A percentile compares a stretch with the other conserved stretches of the same genome.
Conservation (phyloP, 73 alveolate genomes). For the Symbiodinium pilosum region DNA sequence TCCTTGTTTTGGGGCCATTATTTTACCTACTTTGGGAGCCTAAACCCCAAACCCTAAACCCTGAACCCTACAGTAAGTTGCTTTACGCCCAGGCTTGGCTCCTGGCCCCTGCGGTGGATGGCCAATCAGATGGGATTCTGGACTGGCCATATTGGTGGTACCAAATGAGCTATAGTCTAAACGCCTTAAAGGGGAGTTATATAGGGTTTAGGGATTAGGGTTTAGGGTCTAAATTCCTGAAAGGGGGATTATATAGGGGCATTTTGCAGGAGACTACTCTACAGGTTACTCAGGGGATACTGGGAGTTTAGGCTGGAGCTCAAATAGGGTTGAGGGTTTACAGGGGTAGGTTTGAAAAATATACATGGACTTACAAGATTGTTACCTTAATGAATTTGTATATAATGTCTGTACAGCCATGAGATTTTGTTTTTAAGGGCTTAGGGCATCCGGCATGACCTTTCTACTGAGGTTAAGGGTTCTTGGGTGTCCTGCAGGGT, state of each 20-base stretch:
- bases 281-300: too few species aligned
- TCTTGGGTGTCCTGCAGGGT: not conserved
- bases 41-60: too few species aligned
- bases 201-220: not conserved
- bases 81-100: constrained; percentile 27
- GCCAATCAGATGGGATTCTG: constrained; percentile 92
- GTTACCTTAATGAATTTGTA: too few species aligned
- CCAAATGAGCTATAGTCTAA: not conserved
- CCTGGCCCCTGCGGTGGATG: constrained; percentile 91
- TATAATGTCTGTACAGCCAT: too few species aligned
- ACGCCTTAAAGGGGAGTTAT: not conserved
- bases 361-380: too few species aligned
- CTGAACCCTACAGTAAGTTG: too few species aligned
- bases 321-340: too few species aligned
- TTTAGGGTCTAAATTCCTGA: not conserved
- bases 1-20: too few species aligned
- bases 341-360: too few species aligned
- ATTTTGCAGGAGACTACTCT: not conserved
- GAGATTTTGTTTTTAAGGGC: not conserved
- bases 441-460: not conserved
- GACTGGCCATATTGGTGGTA: not conserved
- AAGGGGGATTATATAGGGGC: not conserved
- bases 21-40: too few species aligned
- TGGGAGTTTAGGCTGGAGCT: too few species aligned
- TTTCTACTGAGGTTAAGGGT: not conserved